phyloP scores from a whole-genome alignment of 1,139 yeast species.

The Suhomyces taliae region DNA sequence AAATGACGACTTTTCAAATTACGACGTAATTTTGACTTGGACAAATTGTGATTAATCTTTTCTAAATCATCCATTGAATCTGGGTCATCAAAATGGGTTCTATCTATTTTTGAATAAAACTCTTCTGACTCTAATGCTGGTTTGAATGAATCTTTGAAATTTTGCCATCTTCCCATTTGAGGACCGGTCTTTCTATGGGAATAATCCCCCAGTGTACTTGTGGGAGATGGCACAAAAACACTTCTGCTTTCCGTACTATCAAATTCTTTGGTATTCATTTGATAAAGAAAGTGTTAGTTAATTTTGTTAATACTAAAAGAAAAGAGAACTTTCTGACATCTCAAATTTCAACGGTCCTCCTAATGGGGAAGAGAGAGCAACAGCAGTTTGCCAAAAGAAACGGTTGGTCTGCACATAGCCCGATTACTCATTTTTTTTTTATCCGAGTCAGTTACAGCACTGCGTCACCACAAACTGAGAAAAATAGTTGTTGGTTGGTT shows the following conservation, averaged over 20 bases:
- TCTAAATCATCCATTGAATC: conserved; percentile 22
- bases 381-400: no score
- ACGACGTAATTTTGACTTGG: conserved; percentile 24
- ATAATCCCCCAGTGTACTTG: neutral
- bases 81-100: conserved; percentile 18
- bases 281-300: no score
- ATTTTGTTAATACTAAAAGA: no score
- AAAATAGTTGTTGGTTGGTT: no score
- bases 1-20: conserved; percentile 26
- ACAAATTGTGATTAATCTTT: conserved; percentile 22
- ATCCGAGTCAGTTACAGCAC: no score
- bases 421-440: no score
- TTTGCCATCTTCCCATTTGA: conserved; percentile 30
- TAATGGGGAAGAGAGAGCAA: no score
- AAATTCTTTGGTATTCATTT: neutral
- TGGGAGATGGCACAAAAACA: neutral
- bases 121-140: conserved; percentile 25
- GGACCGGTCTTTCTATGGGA: neutral
- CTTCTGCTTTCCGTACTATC: neutral
- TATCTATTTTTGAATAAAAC: conserved; percentile 15
- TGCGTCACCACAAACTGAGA: no score
- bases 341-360: no score
- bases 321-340: no score
- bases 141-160: conserved; percentile 42
- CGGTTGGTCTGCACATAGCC: no score